Percentiles rank a stretch among this genome's conserved stretches.
These are phyloP conservation scores for Penstemon davidsonii DNA, from an alignment of 257 asterid genomes.

Conservation along the genomic window DNA sequence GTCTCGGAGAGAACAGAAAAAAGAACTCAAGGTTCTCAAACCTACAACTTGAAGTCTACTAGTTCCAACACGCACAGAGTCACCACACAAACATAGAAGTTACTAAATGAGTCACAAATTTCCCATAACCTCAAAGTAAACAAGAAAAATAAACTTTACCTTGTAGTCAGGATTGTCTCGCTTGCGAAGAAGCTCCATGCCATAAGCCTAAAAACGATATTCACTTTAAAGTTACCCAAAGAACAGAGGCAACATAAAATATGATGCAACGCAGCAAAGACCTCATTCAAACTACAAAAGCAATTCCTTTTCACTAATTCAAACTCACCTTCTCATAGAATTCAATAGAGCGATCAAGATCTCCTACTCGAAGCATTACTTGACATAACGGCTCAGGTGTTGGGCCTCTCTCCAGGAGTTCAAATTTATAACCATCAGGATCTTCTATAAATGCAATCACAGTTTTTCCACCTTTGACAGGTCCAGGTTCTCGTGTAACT, in stretches of 20 bases:
- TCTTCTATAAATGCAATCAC: slow-evolving; percentile 96
- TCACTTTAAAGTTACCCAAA: slow-evolving; percentile 14
- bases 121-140: slow-evolving; percentile 21
- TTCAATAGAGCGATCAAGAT: slow-evolving; percentile 83
- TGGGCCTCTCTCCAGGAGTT: slow-evolving; percentile 93
- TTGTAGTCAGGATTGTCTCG: slow-evolving; percentile 97
- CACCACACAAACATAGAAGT: no score
- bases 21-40: background rate
- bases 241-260: background rate
- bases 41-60: background rate
- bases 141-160: slow-evolving; percentile 42
- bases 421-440: slow-evolving; percentile 98
- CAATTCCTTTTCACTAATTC: background rate
- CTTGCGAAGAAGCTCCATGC: slow-evolving; percentile 96
- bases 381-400: slow-evolving; percentile 97
- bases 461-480: slow-evolving; percentile 96
- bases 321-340: slow-evolving; percentile 80
- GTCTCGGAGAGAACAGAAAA: background rate
- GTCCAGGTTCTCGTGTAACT: slow-evolving; percentile 95
- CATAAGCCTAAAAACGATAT: slow-evolving; percentile 59
- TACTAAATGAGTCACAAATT: background rate
- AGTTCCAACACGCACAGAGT: background rate
- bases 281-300: background rate
- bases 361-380: slow-evolving; percentile 99
- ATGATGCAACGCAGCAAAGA: background rate